These are phyloP conservation scores for Emericellopsis atlantica DNA, from an alignment of 2,329 filamentous ascomycete genomes.

Conservation along the genomic window DNA sequence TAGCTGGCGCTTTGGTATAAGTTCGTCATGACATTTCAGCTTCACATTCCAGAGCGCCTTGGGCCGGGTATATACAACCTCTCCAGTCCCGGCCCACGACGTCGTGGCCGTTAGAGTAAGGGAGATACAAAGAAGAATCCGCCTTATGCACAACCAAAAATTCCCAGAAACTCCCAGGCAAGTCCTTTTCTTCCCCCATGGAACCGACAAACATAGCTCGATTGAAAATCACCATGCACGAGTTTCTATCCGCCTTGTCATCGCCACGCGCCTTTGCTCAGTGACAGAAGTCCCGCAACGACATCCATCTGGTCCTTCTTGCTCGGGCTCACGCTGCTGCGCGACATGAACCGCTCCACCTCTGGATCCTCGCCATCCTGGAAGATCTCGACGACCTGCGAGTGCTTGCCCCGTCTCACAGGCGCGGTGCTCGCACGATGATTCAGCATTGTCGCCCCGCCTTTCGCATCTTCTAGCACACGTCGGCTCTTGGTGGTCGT, in stretches of 20 bases:
- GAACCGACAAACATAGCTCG: too few species aligned
- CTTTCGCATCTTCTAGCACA: slow-evolving; percentile 25
- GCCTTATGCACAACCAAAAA: too few species aligned
- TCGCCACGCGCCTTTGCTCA: slow-evolving; percentile 83
- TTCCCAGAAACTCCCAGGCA: too few species aligned
- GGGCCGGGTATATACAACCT: neutral
- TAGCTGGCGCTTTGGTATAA: too few species aligned
- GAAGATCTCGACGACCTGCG: slow-evolving; percentile 33
- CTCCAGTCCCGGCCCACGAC: neutral
- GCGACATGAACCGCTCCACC: slow-evolving; percentile 61
- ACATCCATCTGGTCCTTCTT: slow-evolving; percentile 78
- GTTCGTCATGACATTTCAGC: too few species aligned
- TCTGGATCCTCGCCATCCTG: slow-evolving; percentile 44
- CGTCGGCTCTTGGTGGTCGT: slow-evolving; percentile 16
- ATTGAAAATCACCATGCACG: too few species aligned
- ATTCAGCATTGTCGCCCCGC: slow-evolving; percentile 16
- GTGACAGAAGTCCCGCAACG: slow-evolving; percentile 73
- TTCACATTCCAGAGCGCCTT: too few species aligned
- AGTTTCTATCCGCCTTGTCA: too few species aligned
- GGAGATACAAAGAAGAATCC: neutral
- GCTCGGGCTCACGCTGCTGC: slow-evolving; percentile 42
- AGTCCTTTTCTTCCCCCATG: too few species aligned
- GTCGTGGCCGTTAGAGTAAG: neutral
- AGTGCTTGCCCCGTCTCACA: slow-evolving; percentile 14
- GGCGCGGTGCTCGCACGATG: slow-evolving; percentile 27